phyloP scores from a whole-genome alignment of 345 rosid species.

The Atalantia buxifolia region DNA sequence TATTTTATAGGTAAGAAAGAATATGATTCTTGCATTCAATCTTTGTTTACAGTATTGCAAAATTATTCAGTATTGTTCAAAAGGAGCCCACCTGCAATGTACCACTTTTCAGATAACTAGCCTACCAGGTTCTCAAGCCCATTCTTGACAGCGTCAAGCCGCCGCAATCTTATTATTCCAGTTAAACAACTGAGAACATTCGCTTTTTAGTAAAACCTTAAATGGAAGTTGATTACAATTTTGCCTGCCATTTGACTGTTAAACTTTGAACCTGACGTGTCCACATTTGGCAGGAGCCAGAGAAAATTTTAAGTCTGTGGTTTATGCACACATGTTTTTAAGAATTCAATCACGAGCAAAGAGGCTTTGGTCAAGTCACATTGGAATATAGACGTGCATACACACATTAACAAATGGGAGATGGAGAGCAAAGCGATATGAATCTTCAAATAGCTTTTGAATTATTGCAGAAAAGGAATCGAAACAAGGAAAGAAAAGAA shows the following conservation, averaged over 20 bases:
- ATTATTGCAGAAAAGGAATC: slow-evolving; percentile 63
- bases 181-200: slow-evolving; percentile 25
- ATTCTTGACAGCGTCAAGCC: slow-evolving; percentile 43
- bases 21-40: slow-evolving; percentile 14
- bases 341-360: neutral
- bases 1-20: neutral
- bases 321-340: slow-evolving; percentile 1
- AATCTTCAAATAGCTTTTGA: slow-evolving; percentile 57
- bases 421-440: slow-evolving; percentile 25
- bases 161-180: slow-evolving; percentile 48
- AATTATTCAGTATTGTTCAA: neutral
- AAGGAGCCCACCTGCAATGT: slow-evolving; percentile 7
- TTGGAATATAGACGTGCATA: slow-evolving; percentile 28
- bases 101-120: neutral
- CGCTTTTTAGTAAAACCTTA: slow-evolving; percentile 11
- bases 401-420: slow-evolving; percentile 13
- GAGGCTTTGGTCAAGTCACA: slow-evolving; percentile 6
- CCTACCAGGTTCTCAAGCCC: neutral
- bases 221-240: neutral
- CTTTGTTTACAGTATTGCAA: neutral
- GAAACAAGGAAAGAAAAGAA: slow-evolving; percentile 42
- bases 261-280: neutral
- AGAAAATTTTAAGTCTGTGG: slow-evolving; percentile 1
- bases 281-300: slow-evolving; percentile 2
- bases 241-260: neutral